Evolutionary conservation across 2,329 filamentous ascomycete genomes (phyloP).

Genomic region (Emergomyces pasteurianus): DNA sequence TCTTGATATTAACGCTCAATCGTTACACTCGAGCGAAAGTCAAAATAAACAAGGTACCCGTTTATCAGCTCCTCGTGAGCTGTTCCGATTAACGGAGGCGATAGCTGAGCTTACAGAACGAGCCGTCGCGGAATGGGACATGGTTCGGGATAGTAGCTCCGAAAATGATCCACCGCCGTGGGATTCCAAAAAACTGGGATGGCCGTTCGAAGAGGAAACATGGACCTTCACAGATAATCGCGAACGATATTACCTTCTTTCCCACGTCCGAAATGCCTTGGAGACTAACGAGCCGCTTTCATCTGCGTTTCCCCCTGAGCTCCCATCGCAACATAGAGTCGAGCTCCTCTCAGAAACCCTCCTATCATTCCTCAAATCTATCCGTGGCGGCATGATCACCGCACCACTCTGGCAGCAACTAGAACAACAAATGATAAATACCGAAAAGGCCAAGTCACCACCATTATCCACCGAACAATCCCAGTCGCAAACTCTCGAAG

Average conservation of each 20-base stretch:
- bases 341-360: constrained; percentile 64
- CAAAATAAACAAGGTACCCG: constrained; percentile 33
- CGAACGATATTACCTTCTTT: constrained; percentile 33
- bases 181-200: constrained; percentile 38
- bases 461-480: constrained; percentile 41
- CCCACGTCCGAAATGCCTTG: constrained; percentile 49
- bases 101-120: constrained; percentile 51
- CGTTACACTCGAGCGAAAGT: constrained; percentile 16
- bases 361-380: constrained; percentile 58
- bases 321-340: constrained; percentile 53
- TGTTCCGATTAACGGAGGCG: constrained; percentile 79
- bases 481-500: constrained; percentile 56
- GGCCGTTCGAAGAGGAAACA: constrained; percentile 47
- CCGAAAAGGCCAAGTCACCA: constrained; percentile 37
- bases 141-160: constrained; percentile 33
- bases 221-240: constrained; percentile 33
- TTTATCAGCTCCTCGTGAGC: constrained; percentile 75
- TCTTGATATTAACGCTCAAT: constrained; percentile 35
- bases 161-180: constrained; percentile 38
- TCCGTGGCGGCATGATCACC: constrained; percentile 71
- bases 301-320: constrained; percentile 50
- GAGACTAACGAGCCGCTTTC: constrained; percentile 56
- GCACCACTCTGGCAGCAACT: constrained; percentile 57
- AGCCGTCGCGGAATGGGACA: constrained; percentile 50
- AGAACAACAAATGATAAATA: constrained; percentile 42